Conservation (phyloP, 768 basidiomycete species). For the Hericium rajendrae region DNA sequence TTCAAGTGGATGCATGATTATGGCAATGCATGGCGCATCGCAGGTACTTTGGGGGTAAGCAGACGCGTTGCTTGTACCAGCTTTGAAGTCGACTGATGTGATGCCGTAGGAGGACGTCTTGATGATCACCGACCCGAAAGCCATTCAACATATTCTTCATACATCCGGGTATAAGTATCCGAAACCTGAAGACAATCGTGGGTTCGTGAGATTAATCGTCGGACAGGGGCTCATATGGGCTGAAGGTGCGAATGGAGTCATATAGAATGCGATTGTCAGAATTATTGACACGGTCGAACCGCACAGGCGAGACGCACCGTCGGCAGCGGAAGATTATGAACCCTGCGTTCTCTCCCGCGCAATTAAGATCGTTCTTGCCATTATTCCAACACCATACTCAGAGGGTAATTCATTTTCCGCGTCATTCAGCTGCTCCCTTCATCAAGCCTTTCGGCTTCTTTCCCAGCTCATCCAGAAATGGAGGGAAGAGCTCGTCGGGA, state of each 20-base stretch:
- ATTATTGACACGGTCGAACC: not conserved
- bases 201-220: not conserved
- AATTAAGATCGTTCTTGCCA: not conserved
- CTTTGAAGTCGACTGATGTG: not conserved
- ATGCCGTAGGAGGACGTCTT: conserved; percentile 2
- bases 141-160: conserved; percentile 10
- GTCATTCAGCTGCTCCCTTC: not conserved
- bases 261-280: not conserved
- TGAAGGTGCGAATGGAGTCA: not conserved
- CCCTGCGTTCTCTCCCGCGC: not conserved
- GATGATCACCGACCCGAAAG: conserved; percentile 9
- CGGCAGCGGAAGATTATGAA: conserved; percentile 2
- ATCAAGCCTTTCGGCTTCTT: not conserved
- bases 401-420: not conserved
- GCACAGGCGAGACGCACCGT: not conserved
- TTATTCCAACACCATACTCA: not conserved
- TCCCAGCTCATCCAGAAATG: not conserved
- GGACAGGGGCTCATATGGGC: not conserved
- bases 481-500: not conserved
- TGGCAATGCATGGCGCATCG: conserved; percentile 17
- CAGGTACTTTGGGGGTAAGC: conserved; percentile 15
- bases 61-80: not conserved
- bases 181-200: conserved; percentile 18
- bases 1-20: conserved; percentile 19
- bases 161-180: conserved; percentile 8